Conservation (phyloP, 768 basidiomycete species). For the Gymnopilus dilepis region DNA sequence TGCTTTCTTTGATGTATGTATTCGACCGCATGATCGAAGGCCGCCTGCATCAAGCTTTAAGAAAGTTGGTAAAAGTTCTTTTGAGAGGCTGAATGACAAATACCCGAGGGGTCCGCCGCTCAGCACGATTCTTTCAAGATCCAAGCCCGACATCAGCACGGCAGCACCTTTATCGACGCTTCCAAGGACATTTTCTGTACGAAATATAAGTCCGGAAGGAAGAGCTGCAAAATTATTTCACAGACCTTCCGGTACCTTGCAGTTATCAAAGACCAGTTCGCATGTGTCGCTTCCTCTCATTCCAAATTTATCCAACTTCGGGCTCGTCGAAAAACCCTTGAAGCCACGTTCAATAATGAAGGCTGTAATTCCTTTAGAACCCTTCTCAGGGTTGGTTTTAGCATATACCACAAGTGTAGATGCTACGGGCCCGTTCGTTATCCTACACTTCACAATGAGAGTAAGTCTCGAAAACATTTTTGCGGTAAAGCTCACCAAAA, state of each 20-base stretch:
- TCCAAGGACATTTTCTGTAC: conserved; percentile 83
- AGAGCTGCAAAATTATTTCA: neutral
- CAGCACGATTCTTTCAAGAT: conserved; percentile 89
- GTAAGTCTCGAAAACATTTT: neutral
- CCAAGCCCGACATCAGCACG: conserved; percentile 94
- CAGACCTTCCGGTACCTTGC: conserved; percentile 85
- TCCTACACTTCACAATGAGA: conserved; percentile 55
- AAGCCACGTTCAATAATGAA: conserved; percentile 89
- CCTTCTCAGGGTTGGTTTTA: conserved; percentile 78
- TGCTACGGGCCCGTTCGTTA: conserved; percentile 92
- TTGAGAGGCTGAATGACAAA: conserved; percentile 20
- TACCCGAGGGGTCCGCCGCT: conserved; percentile 93
- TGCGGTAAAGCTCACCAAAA: conserved; percentile 67
- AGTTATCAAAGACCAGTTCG: conserved; percentile 91
- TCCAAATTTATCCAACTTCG: conserved; percentile 93
- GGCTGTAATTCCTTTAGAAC: conserved; percentile 89
- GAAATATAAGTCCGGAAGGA: conserved; percentile 13
- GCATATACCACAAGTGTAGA: conserved; percentile 94
- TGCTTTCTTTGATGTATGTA: conserved; percentile 95
- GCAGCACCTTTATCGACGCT: conserved; percentile 77
- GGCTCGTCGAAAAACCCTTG: conserved; percentile 85
- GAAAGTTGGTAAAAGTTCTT: conserved; percentile 18
- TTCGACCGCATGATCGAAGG: conserved; percentile 85
- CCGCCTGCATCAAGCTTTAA: conserved; percentile 86
- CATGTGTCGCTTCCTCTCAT: conserved; percentile 97